Conservation (phyloP, 2,329 filamentous ascomycete species). For the Phialemoniopsis sp. region DNA sequence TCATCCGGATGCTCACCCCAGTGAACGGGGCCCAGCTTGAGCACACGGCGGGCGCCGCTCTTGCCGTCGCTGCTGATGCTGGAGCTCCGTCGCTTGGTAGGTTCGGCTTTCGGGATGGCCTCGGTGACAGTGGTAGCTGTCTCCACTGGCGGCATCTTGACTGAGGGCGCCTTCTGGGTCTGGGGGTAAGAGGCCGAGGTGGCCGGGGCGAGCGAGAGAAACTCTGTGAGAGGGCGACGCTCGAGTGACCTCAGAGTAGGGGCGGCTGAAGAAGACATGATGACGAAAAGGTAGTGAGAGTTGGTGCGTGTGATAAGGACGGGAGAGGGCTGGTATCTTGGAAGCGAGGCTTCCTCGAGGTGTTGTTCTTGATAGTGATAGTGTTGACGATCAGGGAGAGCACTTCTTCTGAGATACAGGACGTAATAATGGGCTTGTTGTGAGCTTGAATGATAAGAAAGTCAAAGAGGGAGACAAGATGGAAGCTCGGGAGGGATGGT, state of each 20-base stretch:
- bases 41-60: constrained; percentile 38
- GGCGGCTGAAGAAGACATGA: constrained; percentile 19
- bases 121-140: constrained; percentile 13
- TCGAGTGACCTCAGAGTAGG: constrained; percentile 6
- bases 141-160: constrained; percentile 19
- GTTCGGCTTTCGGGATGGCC: constrained; percentile 8
- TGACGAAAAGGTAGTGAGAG: constrained; percentile 2
- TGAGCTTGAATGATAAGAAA: no score
- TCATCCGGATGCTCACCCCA: constrained; percentile 56
- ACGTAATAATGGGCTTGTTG: no score
- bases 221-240: constrained; percentile 23
- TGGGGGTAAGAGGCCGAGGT: constrained; percentile 53
- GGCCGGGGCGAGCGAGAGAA: constrained; percentile 56
- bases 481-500: no score
- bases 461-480: no score
- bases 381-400: no score
- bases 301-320: no score
- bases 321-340: no score
- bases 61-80: constrained; percentile 45
- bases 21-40: constrained; percentile 63
- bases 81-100: constrained; percentile 44
- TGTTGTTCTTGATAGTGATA: no score
- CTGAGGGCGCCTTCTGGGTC: constrained; percentile 23
- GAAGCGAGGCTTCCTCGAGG: no score
- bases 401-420: no score